Evolutionary conservation across 768 basidiomycete species (phyloP).

Genomic region (Mycena kentingensis): DNA sequence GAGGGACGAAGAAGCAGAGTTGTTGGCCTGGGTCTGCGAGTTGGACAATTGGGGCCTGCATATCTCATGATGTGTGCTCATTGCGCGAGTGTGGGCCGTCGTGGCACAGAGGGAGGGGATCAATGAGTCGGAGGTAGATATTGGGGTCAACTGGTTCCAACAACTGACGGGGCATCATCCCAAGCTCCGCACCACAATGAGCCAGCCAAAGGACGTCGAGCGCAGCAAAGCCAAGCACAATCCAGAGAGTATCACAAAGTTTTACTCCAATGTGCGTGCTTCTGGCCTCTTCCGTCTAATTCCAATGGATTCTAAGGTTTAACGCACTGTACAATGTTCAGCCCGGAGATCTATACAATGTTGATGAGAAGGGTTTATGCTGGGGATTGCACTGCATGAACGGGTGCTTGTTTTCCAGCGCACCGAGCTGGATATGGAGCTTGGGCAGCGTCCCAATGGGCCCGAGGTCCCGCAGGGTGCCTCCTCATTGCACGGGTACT

Average conservation of each 20-base stretch:
- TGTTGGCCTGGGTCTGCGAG: neutral
- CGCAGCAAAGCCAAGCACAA: neutral
- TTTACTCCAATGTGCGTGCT: constrained; percentile 4
- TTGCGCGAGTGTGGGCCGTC: neutral
- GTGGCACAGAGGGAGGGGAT: neutral
- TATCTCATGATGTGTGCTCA: neutral
- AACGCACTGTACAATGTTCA: constrained; percentile 7
- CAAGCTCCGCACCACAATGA: constrained; percentile 1
- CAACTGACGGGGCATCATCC: neutral
- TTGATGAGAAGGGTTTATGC: constrained; percentile 19
- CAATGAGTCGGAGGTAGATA: neutral
- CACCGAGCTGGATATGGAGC: neutral
- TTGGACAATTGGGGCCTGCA: constrained; percentile 4
- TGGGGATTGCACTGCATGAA: constrained; percentile 7
- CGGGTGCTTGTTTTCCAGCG: constrained; percentile 12
- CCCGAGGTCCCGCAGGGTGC: constrained; percentile 9
- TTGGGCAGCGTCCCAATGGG: neutral
- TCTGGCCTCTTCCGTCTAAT: neutral
- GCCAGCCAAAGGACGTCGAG: constrained; percentile 4
- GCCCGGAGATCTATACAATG: constrained; percentile 13
- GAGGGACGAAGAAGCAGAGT: neutral
- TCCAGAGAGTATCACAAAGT: neutral
- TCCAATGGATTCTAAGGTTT: neutral
- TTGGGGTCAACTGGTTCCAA: constrained; percentile 4
- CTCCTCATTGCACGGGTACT: neutral